Evolutionary conservation across 2,329 filamentous ascomycete genomes (phyloP).

Genomic region (Fusarium sp.): DNA sequence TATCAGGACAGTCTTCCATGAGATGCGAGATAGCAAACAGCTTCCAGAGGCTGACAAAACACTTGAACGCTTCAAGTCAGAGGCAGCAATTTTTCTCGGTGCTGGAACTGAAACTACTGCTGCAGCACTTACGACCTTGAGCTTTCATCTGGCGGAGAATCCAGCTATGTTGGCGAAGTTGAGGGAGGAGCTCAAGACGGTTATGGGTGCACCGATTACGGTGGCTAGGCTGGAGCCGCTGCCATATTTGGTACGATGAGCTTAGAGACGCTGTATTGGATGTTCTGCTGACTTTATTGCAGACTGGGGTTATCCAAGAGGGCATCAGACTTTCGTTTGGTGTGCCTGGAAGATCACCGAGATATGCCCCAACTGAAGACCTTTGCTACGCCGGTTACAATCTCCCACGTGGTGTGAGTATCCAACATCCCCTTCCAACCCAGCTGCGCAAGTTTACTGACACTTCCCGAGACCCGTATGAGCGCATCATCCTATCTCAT

Average conservation of each 20-base stretch:
- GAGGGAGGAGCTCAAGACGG: neutral
- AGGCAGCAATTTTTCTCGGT: slow-evolving; percentile 4
- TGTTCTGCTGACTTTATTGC: neutral
- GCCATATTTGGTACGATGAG: neutral
- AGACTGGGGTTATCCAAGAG: slow-evolving; percentile 10
- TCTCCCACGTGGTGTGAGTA: neutral
- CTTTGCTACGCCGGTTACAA: neutral
- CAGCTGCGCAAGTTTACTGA: neutral
- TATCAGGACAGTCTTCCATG: slow-evolving; percentile 3
- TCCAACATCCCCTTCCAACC: too few relatives aligned
- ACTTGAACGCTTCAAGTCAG: slow-evolving; percentile 9
- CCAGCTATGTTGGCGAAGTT: neutral
- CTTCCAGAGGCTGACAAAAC: slow-evolving; percentile 3
- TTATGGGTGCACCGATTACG: neutral
- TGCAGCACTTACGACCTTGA: neutral
- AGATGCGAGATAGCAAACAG: slow-evolving; percentile 17
- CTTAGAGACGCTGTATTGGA: neutral
- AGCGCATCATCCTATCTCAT: slow-evolving; percentile 10
- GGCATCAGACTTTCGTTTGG: slow-evolving; percentile 6
- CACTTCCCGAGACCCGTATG: neutral
- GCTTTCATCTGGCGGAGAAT: neutral
- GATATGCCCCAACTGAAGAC: slow-evolving; percentile 7
- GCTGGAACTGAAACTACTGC: slow-evolving; percentile 9
- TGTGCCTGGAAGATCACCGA: neutral
- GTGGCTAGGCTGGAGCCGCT: slow-evolving; percentile 2